Evolutionary conservation across 768 basidiomycete genomes (phyloP), one percentile per base, ranked within the genome.

Genomic region (Fomitopsis serialis): DNA sequence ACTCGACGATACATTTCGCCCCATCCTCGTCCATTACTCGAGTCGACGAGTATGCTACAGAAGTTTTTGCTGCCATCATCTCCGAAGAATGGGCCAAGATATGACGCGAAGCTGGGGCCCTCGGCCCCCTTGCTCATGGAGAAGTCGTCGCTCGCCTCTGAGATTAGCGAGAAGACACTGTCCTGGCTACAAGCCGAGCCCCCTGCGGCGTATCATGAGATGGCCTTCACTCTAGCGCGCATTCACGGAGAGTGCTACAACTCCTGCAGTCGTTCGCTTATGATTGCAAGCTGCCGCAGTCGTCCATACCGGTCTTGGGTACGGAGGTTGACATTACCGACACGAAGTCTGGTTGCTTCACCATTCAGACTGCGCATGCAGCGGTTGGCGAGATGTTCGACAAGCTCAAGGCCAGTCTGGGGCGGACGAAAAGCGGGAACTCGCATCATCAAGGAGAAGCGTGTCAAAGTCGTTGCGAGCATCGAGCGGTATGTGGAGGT

Each of bases 21-120:
- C 87, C 1, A 84, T 90, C 46, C 77, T 98, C 8, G 58, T 78
- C 4, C 85, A 91, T 64, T 93, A 97, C 60, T 93, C 62, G 80
- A 85, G 45, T 95, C 96, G 1, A 80, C 86, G 6, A 94, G 92
- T 63, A 95, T 95, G 80, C 78, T 98, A 15, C 95, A 97, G 64
- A 89, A 89, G 58, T 84, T 93, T 65, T 69, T 98, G 74, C 87
- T n/a, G 87, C 92, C 17, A 79, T 90, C 46, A 78, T 98, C 54
- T 73, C 93, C 0, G 92, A 96, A 68, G 92, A 98, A 73, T 98
- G 95, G 97, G 91, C 94, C 4, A 71, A 72, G 9, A 75, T 77
- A 81, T 57, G 78, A 78, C 21, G 54, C 44, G 21, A 66, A 64
- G 12, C 58, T 70, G 0, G 54, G 46, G 22, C 54, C 70, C 7